Evolutionary conservation across 2,329 filamentous ascomycete genomes (phyloP).

Genomic region (Trichoderma arundinaceum): DNA sequence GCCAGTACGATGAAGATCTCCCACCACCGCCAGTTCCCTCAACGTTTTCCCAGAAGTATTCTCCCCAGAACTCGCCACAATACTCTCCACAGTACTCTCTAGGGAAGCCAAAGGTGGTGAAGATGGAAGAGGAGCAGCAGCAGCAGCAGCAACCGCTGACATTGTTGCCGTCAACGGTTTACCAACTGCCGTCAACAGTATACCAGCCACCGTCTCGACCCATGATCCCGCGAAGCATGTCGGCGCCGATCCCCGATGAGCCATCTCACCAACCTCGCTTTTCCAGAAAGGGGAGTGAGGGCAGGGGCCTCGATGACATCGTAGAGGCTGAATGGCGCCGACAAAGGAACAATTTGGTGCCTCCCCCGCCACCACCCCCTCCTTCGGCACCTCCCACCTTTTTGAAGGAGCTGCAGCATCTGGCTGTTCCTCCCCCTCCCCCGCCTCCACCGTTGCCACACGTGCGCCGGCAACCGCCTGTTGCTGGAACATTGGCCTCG

Average conservation of each 20-base stretch:
- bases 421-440: constrained; percentile 65
- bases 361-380: constrained; percentile 56
- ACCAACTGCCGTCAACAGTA: constrained; percentile 65
- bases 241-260: constrained; percentile 57
- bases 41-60: constrained; percentile 52
- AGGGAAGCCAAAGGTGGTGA: constrained; percentile 39
- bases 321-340: constrained; percentile 49
- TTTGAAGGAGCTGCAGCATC: constrained; percentile 66
- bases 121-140: constrained; percentile 22
- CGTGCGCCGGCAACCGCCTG: constrained; percentile 45
- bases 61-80: constrained; percentile 45
- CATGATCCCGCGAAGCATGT: constrained; percentile 65
- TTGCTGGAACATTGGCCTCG: constrained; percentile 55
- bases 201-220: constrained; percentile 61
- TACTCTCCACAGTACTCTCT: constrained; percentile 39
- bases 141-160: constrained; percentile 45
- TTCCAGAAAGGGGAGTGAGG: constrained; percentile 48
- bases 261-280: constrained; percentile 40
- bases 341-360: constrained; percentile 58
- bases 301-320: constrained; percentile 57
- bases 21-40: constrained; percentile 58
- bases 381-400: constrained; percentile 60
- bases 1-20: constrained; percentile 40
- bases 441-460: constrained; percentile 64
- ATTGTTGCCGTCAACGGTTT: constrained; percentile 64